Conservation (phyloP, 768 basidiomycete species). For the Lentinula sp. region DNA sequence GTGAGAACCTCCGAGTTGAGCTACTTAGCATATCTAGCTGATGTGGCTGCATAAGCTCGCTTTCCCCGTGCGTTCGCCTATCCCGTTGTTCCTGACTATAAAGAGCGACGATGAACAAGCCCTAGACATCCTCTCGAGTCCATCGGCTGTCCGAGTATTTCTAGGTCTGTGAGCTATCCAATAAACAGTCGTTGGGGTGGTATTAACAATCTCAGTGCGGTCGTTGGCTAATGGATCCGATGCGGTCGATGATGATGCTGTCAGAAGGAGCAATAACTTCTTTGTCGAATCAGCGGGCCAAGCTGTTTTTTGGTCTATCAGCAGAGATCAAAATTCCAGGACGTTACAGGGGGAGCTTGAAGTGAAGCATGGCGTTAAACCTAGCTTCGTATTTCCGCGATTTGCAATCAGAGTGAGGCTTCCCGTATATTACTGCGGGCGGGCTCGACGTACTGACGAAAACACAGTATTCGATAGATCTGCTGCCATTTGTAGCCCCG, state of each 20-base stretch:
- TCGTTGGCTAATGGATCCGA: constrained; percentile 42
- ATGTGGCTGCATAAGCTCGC: constrained; percentile 27
- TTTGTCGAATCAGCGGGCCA: constrained; percentile 34
- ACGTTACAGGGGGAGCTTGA: constrained; percentile 46
- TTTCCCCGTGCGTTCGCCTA: constrained; percentile 43
- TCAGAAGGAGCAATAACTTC: constrained; percentile 37
- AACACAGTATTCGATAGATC: constrained; percentile 27
- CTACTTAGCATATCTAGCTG: background rate
- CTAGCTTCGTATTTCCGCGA: constrained; percentile 31
- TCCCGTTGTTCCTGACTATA: constrained; percentile 46
- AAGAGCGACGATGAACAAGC: constrained; percentile 36
- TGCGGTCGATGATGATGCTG: constrained; percentile 27
- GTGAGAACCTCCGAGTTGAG: constrained; percentile 18
- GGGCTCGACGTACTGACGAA: background rate
- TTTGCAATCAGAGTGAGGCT: background rate
- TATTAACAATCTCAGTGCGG: constrained; percentile 19
- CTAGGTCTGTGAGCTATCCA: constrained; percentile 15
- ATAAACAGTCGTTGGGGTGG: background rate
- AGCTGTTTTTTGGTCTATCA: constrained; percentile 45
- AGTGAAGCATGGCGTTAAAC: constrained; percentile 37
- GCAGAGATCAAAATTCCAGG: constrained; percentile 25
- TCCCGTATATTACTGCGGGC: background rate
- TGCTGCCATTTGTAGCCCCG: constrained; percentile 25
- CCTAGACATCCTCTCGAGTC: constrained; percentile 40
- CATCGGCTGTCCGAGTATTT: constrained; percentile 32